Conservation (phyloP, 2,329 filamentous ascomycete species). For the Fusarium humuli region DNA sequence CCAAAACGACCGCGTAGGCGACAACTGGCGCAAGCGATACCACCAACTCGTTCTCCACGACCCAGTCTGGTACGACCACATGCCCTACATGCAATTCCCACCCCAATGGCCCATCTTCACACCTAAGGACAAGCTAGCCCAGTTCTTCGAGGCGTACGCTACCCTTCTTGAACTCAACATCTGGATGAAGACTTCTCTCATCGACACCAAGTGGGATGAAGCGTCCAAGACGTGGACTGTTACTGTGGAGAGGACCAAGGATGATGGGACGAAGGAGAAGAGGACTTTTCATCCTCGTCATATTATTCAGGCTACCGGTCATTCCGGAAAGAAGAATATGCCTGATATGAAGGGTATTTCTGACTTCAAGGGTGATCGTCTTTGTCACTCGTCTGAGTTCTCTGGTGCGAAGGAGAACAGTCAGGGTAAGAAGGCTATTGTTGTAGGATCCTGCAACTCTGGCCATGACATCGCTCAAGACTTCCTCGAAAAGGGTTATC, state of each 20-base stretch:
- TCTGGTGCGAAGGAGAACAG: slow-evolving; percentile 61
- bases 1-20: slow-evolving; percentile 66
- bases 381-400: slow-evolving; percentile 73
- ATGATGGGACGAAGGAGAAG: slow-evolving; percentile 60
- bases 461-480: slow-evolving; percentile 77
- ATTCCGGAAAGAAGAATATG: slow-evolving; percentile 73
- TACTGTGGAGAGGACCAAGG: slow-evolving; percentile 62
- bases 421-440: slow-evolving; percentile 69
- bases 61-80: slow-evolving; percentile 70
- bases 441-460: slow-evolving; percentile 77
- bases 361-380: slow-evolving; percentile 67
- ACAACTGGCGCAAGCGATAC: slow-evolving; percentile 73
- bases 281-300: slow-evolving; percentile 71
- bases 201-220: slow-evolving; percentile 63
- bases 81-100: slow-evolving; percentile 75
- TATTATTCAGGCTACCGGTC: slow-evolving; percentile 75
- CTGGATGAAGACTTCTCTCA: slow-evolving; percentile 68
- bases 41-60: slow-evolving; percentile 76
- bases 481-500: slow-evolving; percentile 73
- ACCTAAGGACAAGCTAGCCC: slow-evolving; percentile 76
- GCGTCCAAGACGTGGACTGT: slow-evolving; percentile 65
- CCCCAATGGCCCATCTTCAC: slow-evolving; percentile 76
- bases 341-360: slow-evolving; percentile 68
- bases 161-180: slow-evolving; percentile 75
- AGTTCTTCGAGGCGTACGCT: slow-evolving; percentile 76